These are phyloP conservation scores for Pseudocercospora fijiensis DNA, from an alignment of 2,329 filamentous ascomycete genomes.

Conservation along the genomic window DNA sequence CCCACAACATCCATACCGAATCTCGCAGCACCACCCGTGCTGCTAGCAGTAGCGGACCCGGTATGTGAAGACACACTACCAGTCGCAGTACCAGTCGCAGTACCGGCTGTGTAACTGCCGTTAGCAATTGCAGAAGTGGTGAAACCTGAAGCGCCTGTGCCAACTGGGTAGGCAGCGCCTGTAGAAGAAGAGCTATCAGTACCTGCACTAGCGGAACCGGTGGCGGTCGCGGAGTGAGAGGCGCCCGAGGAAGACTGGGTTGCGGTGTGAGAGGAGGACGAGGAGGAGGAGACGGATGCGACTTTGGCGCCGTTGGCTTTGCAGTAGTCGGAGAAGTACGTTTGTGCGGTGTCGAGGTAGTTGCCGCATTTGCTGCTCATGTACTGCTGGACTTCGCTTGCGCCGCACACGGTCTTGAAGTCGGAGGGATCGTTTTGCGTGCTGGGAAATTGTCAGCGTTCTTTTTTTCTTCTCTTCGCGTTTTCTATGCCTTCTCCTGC, in stretches of 20 bases:
- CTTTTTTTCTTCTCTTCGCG: not conserved
- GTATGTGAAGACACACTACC: conserved; percentile 12
- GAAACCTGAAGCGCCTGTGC: conserved; percentile 16
- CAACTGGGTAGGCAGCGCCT: conserved; percentile 9
- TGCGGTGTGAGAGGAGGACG: conserved; percentile 13
- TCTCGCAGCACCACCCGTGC: conserved; percentile 27
- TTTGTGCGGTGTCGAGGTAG: conserved; percentile 32
- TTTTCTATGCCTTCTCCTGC: conserved; percentile 4
- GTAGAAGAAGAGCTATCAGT: conserved; percentile 14
- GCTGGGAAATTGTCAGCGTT: conserved; percentile 24
- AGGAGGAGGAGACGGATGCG: conserved; percentile 14
- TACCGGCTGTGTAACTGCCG: conserved; percentile 13
- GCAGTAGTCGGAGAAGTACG: conserved; percentile 37
- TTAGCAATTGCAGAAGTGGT: conserved; percentile 17
- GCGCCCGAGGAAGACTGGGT: conserved; percentile 21
- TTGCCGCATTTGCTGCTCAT: conserved; percentile 35
- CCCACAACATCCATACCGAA: conserved; percentile 31
- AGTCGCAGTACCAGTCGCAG: conserved; percentile 8
- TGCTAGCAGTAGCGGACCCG: conserved; percentile 10
- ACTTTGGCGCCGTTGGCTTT: conserved; percentile 35
- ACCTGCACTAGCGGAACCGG: conserved; percentile 12
- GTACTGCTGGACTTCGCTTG: conserved; percentile 31
- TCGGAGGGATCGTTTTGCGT: conserved; percentile 36
- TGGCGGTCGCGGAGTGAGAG: conserved; percentile 18
- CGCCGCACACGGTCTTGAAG: conserved; percentile 37